Evolutionary conservation across 2,329 filamentous ascomycete genomes (phyloP), one percentile per base, ranked within the genome.

Genomic region (Aspergillus viridinutans): DNA sequence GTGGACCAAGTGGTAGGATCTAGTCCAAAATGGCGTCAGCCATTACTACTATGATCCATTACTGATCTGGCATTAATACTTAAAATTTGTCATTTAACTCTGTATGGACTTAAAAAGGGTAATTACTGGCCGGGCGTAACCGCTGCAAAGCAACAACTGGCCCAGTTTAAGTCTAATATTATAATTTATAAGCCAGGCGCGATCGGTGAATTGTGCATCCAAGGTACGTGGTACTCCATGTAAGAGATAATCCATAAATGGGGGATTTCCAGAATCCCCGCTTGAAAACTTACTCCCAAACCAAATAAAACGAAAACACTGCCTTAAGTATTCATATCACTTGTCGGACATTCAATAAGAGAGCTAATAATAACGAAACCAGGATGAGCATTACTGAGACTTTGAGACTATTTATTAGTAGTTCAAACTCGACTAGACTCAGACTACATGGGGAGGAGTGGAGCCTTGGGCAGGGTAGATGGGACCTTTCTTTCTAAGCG

Each of bases 401-500:
- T 17, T 1, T 38, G 32, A 7, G 14, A 17, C 32, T 38, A 38
- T 38, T 6, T 38, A 38, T 38, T 38, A 17, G 32, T 17, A 38
- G 32, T 38, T 17, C 32, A 38, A n/a, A 32, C 28, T 9, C 32
- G 25, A 28, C 49, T 40, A 51, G 7, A 51, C 21, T 23, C n/a
- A 57, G 58, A 59, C 52, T 40, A 57, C 32, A 35, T 28, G 26
- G 49, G 51, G 57, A 61, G 47, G 50, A 58, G 54, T 51, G 52
- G 57, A 52, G 43, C 56, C 55, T 51, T 57, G 52, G 50, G 52
- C 26, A 23, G 50, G 55, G 59, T 62, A 59, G 61, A 65, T 59
- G 55, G 58, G 56, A 53, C 51, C 54, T 49, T 17, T 42, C 57
- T 64, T 60, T 67, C 64, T 71, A 71, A 71, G 67, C 69, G 67